A percentile compares a stretch with the other conserved stretches of the same genome.
These are phyloP conservation scores for Dactylellina leptospora DNA, from an alignment of 2,329 filamentous ascomycete species.

Conservation along the genomic window DNA sequence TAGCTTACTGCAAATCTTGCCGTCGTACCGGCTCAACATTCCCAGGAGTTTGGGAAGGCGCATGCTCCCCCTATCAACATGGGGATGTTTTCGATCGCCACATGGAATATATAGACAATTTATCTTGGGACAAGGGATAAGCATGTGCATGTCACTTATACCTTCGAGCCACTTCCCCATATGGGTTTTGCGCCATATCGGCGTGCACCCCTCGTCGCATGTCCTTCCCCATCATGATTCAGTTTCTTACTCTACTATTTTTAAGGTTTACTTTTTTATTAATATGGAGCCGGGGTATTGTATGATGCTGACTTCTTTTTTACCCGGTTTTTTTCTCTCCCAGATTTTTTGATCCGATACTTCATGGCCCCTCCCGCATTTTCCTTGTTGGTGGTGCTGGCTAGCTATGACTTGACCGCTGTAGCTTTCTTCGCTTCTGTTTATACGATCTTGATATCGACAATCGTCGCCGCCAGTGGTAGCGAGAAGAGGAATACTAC, in stretches of 20 bases:
- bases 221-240: background rate
- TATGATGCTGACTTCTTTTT: conserved; percentile 9
- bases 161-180: background rate
- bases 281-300: conserved; percentile 3
- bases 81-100: conserved; percentile 20
- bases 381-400: conserved; percentile 49
- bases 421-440: conserved; percentile 51
- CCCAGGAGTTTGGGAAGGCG: conserved; percentile 37
- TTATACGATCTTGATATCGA: conserved; percentile 52
- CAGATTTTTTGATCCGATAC: conserved; percentile 32
- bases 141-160: conserved; percentile 2
- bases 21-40: conserved; percentile 37
- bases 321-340: conserved; percentile 11
- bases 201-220: background rate
- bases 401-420: conserved; percentile 51
- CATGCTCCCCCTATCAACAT: conserved; percentile 1
- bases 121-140: conserved; percentile 9
- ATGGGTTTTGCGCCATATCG: conserved; percentile 6
- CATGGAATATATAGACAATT: conserved; percentile 18
- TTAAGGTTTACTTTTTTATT: conserved; percentile 20
- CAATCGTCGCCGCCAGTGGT: conserved; percentile 39
- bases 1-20: conserved; percentile 20
- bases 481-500: conserved; percentile 10
- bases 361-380: conserved; percentile 52
- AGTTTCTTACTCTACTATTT: conserved; percentile 9